Evolutionary conservation across 495 filamentous ascomycete species (phyloP), one percentile per base, ranked within the genome.

Genomic region (Aspergillus ostianus): DNA sequence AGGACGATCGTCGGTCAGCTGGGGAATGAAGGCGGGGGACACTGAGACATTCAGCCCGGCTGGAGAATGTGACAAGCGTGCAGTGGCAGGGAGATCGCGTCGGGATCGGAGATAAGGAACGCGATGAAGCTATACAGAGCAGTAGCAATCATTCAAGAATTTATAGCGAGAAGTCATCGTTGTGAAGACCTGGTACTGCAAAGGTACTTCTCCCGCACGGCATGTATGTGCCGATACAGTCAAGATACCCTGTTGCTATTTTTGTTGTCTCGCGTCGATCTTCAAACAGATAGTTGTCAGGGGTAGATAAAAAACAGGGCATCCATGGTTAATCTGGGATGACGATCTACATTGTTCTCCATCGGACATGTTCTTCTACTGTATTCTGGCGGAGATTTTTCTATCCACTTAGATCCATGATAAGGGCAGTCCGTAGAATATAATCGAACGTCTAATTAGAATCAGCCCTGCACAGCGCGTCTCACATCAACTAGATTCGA

Each of bases 1-100:
- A 36, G 20, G 9, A 17, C 29, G 51, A 17, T 53, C 29, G 26
- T 53, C 36, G 51, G 27, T 19, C 8, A 12, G 51, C 51, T n/a
- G 51, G 27, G 27, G 27, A 53, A 53, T 53, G 51, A 15, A 29
- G 27, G 51, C 27, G 51, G 27, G 51, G 50, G n/a, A 27, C 6
- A 41, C 51, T 53, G 51, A 53, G 51, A 12, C 4, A 44, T 21
- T 17, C 10, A 26, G 23, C 29, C 45, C 48, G 36, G 10, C 36
- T 2, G 36, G 36, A 32, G 36, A 41, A 41, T 41, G 36, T 41
- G 10, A 41, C 36, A 41, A 41, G 36, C 6, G 30, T 32, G 6
- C 30, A 12, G 3, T 32, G 30, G 30, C 3, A 7, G 10, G 8
- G 30, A 26, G 23, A 26, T 26, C 4, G 30, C 10, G 30, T 12